Conservation (phyloP, 306 rosid species). For the Quercus ilex region DNA sequence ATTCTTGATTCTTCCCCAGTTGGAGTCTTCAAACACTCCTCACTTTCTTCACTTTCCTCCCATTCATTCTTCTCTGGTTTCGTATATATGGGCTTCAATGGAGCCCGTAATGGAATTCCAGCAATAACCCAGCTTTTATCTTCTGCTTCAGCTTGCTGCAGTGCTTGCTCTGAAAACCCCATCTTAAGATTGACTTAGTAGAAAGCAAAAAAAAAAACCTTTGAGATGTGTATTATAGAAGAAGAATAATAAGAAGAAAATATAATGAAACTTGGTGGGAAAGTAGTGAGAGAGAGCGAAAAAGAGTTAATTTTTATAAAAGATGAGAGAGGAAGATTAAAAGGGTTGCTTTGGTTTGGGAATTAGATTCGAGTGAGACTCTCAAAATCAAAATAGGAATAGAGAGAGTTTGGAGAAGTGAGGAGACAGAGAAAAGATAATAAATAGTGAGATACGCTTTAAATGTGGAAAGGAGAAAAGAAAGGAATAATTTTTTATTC, state of each 20-base stretch:
- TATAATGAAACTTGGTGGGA: conserved; percentile 44
- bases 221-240: too few species aligned
- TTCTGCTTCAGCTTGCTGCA: conserved; percentile 40
- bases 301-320: background rate
- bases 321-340: background rate
- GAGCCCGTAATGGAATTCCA: conserved; percentile 55
- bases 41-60: conserved; percentile 29
- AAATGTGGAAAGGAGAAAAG: conserved; percentile 3
- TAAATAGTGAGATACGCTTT: conserved; percentile 7
- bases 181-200: conserved; percentile 21
- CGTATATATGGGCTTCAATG: conserved; percentile 61
- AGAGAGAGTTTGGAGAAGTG: background rate
- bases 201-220: too few species aligned
- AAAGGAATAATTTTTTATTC: conserved; percentile 14
- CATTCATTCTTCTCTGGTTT: conserved; percentile 23
- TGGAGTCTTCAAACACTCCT: conserved; percentile 61
- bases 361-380: conserved; percentile 17
- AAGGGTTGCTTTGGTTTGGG: conserved; percentile 12
- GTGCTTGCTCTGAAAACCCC: conserved; percentile 57
- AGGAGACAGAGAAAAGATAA: conserved; percentile 22
- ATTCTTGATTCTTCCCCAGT: conserved; percentile 62
- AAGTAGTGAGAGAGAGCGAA: conserved; percentile 34
- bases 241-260: conserved; percentile 19
- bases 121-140: conserved; percentile 62
- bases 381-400: too few species aligned